phyloP scores from a whole-genome alignment of 768 basidiomycete species.

The Lentinula raphanica region DNA sequence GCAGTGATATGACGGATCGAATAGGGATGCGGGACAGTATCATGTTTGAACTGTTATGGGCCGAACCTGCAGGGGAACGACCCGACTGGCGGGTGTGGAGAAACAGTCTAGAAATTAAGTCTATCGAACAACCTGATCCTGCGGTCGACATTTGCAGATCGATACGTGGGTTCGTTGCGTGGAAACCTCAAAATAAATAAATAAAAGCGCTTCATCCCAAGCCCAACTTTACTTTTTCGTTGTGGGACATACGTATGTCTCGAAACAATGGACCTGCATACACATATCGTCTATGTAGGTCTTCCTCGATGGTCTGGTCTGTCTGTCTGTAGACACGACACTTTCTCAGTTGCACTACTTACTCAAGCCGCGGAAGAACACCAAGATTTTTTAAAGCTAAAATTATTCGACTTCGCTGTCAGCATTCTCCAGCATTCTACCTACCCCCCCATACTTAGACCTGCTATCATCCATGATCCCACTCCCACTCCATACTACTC shows the following conservation, averaged over 20 bases:
- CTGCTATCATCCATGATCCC: background rate
- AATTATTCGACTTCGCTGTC: background rate
- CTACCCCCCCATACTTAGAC: background rate
- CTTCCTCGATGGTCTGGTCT: background rate
- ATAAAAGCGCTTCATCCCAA: background rate
- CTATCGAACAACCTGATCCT: background rate
- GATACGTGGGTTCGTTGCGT: constrained; percentile 52
- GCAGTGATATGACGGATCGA: constrained; percentile 73
- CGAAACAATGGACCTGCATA: background rate
- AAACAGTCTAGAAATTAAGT: constrained; percentile 26
- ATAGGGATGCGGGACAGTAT: constrained; percentile 54
- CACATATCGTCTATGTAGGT: too few species aligned
- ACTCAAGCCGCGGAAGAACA: background rate
- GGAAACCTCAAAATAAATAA: constrained; percentile 27
- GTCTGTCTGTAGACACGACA: too few species aligned
- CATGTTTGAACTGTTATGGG: constrained; percentile 45
- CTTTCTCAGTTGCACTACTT: too few species aligned
- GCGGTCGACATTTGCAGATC: constrained; percentile 35
- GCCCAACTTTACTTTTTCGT: too few species aligned
- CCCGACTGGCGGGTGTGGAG: constrained; percentile 56
- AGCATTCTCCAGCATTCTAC: background rate
- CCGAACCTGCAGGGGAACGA: constrained; percentile 38
- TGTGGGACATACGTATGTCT: too few species aligned
- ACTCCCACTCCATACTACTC: too few species aligned
- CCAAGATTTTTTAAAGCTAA: background rate